Base-by-base conservation (phyloP, 108 stramenopile species). In the Tribonema minus region DNA sequence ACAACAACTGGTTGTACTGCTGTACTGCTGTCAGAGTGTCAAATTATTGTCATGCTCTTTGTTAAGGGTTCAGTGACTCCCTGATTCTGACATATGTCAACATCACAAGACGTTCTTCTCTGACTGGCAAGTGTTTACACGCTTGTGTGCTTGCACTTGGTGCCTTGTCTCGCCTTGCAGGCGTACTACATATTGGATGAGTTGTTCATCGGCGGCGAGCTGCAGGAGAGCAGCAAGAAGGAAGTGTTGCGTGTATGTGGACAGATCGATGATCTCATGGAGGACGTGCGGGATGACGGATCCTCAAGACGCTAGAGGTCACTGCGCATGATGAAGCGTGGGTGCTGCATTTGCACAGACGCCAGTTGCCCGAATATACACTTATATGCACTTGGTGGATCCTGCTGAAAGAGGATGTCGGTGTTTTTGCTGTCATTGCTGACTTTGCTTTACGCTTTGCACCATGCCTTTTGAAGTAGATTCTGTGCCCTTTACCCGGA, bases 131-230 rank as follows among this genome's bases (percentile, higher is more conserved):
- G n/a, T n/a, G n/a, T n/a, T n/a, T 54, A 54, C 46, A 54, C 46
- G 46, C 46, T 54, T 9, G 20, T 54, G 15, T 54, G 9, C 15
- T 20, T 54, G 46, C 46, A 54, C 9, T 15, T 20, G 46, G 20
- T 20, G 46, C 46, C 20, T 9, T 20, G 46, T 54, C 20, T 54
- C 46, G 9, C 9, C 46, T 20, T 25, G 29, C 32, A 34, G 88
- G 88, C 81, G 26, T 97, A 97, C 85, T 87, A 86, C 76, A 96
- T 98, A 77, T 82, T 98, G 32, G 97, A 98, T 90, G 97, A 98
- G 89, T 94, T 96, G 83, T 96, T 98, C 92, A 81, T 98, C 81
- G 97, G 95, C 73, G 97, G 97, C 63, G 94, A 97, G 82, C 90
- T 97, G 62, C 68, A 86, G 72, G 86, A 86, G 78, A 86, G 83